A percentile compares a stretch with the other conserved stretches of the same genome.
phyloP scores from a whole-genome alignment of 257 asterid genomes.

The Solanum habrochaites region DNA sequence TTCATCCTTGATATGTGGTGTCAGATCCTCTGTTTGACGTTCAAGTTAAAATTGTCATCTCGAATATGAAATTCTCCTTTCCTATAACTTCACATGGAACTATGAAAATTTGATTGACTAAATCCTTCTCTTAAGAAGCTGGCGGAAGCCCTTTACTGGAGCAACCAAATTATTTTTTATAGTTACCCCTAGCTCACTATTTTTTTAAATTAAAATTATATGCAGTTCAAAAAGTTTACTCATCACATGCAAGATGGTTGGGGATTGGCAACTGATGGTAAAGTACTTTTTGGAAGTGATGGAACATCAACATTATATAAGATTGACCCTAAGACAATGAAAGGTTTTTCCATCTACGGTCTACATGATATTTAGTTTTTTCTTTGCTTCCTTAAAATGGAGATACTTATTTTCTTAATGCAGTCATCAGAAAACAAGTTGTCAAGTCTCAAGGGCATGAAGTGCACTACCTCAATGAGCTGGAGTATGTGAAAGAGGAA shows the following conservation, averaged over 20 bases:
- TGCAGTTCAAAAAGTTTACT: conserved; percentile 51
- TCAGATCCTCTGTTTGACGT: not conserved
- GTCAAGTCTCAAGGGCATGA: conserved; percentile 68
- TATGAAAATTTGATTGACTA: not conserved
- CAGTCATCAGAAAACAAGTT: conserved; percentile 47
- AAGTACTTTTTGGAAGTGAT: conserved; percentile 72
- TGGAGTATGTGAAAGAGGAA: conserved; percentile 83
- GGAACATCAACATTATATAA: conserved; percentile 83
- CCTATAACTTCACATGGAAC: not conserved
- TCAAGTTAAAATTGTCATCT: not conserved
- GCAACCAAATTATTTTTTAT: not conserved
- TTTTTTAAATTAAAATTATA: not conserved
- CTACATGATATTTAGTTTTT: not conserved
- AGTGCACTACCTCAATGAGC: conserved; percentile 74
- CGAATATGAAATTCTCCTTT: not conserved
- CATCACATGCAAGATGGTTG: conserved; percentile 92
- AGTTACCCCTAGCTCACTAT: not conserved
- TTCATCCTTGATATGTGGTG: not conserved
- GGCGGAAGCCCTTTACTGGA: not conserved
- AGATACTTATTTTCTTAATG: not conserved
- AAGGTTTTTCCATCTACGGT: conserved; percentile 36
- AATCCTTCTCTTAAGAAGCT: not conserved
- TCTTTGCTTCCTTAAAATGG: not conserved
- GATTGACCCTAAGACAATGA: conserved; percentile 51
- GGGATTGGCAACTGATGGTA: conserved; percentile 91